Percentiles rank a stretch among this genome's conserved stretches.
phyloP scores from a whole-genome alignment of 306 rosid genomes.

The Fragaria ananassa region DNA sequence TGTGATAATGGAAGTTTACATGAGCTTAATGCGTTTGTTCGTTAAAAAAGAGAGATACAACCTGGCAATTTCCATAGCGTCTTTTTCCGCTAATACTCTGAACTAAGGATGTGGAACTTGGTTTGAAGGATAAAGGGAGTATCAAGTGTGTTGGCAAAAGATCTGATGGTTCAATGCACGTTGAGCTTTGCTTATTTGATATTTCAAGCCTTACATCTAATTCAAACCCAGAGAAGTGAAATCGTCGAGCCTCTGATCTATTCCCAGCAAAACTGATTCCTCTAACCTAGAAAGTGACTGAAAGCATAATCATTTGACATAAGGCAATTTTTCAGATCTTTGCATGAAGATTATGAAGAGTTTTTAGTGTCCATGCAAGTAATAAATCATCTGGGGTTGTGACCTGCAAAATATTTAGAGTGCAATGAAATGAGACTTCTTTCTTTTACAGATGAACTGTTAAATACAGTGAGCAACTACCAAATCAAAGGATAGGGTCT shows the following conservation, averaged over 20 bases:
- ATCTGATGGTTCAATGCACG: no score
- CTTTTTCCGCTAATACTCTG: not conserved
- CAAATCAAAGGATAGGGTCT: not conserved
- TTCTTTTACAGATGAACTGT: not conserved
- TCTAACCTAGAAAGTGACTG: no score
- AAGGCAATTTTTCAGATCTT: no score
- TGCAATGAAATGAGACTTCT: not conserved
- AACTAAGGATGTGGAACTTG: not conserved
- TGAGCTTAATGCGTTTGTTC: not conserved
- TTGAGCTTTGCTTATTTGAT: no score
- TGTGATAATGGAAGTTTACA: not conserved
- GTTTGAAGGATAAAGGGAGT: no score
- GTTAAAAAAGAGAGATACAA: not conserved
- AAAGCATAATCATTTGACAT: no score
- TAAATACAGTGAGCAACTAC: not conserved
- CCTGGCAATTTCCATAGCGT: not conserved
- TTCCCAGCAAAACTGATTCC: no score
- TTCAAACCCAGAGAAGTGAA: no score
- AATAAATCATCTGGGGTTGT: conserved; percentile 92
- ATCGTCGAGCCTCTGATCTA: no score
- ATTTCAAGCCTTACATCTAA: no score
- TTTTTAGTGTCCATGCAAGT: conserved; percentile 53
- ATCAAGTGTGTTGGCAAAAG: no score
- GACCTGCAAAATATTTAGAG: conserved; percentile 53
- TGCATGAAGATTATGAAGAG: not conserved